Evolutionary conservation across 352 stramenopile species (phyloP).

Genomic region (Vaucheria bursata): DNA sequence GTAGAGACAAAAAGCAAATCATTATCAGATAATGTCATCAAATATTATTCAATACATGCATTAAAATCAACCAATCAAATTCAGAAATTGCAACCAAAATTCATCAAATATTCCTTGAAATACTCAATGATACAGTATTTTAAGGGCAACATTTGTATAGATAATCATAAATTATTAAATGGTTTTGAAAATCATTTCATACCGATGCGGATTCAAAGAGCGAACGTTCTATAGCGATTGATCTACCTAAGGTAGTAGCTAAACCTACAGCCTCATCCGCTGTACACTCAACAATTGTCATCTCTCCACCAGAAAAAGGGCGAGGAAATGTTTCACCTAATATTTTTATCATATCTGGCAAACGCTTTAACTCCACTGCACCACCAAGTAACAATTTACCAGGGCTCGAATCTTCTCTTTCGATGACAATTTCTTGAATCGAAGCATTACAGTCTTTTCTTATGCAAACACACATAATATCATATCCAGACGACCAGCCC

Average conservation of each 20-base stretch:
- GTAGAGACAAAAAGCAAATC: too few relatives aligned
- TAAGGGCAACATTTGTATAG: background rate
- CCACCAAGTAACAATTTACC: background rate
- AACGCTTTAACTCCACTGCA: background rate
- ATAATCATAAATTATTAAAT: background rate
- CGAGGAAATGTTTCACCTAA: background rate
- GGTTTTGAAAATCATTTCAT: background rate
- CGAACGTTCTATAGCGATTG: constrained; percentile 49
- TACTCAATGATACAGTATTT: too few relatives aligned
- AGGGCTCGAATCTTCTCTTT: background rate
- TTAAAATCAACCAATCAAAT: background rate
- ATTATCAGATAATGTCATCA: too few relatives aligned
- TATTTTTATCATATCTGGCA: constrained; percentile 4
- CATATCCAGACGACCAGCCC: background rate
- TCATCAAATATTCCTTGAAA: too few relatives aligned
- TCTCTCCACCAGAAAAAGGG: constrained; percentile 42
- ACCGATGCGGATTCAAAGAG: background rate
- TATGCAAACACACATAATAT: background rate
- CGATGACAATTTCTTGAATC: background rate
- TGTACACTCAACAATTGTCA: constrained; percentile 59
- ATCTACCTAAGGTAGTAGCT: constrained; percentile 47
- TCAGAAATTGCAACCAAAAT: too few relatives aligned
- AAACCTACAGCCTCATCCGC: constrained; percentile 59
- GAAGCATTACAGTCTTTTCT: background rate
- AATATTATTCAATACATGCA: too few relatives aligned